phyloP scores from a whole-genome alignment of 169 alveolate genomes.

The Amoebophrya sp. region DNA sequence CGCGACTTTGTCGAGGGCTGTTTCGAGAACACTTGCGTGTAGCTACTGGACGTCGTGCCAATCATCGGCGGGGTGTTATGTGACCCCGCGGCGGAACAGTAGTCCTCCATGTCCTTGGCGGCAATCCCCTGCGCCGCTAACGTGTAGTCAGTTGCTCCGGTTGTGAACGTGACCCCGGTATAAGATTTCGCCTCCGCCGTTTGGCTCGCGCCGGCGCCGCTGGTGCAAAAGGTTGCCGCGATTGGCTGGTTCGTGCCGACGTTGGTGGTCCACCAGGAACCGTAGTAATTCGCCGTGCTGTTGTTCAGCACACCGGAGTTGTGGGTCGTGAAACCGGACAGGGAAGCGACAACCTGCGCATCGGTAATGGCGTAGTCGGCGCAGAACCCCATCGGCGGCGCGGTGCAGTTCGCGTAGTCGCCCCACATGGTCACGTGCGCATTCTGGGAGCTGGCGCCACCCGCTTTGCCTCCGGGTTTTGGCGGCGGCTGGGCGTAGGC shows the following conservation, averaged over 20 bases:
- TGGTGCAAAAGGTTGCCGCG: neutral
- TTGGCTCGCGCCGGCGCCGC: slow-evolving; percentile 2
- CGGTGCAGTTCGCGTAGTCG: neutral
- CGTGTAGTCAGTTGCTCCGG: neutral
- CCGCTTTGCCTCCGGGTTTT: neutral
- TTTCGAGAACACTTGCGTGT: neutral
- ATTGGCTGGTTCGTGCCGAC: neutral
- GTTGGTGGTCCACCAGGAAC: neutral
- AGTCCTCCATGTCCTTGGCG: neutral
- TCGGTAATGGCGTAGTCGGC: neutral
- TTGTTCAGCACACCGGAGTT: neutral
- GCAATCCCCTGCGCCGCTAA: neutral
- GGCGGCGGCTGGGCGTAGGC: neutral
- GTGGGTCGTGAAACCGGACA: neutral
- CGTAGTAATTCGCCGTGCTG: neutral
- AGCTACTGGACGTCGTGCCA: neutral
- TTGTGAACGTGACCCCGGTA: neutral
- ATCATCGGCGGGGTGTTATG: neutral
- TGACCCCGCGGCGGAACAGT: neutral
- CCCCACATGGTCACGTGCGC: neutral
- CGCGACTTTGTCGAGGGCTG: neutral
- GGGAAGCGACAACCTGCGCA: neutral
- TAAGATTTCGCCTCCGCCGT: neutral
- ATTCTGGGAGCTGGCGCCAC: neutral
- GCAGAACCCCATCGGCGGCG: neutral